Evolutionary conservation across 768 basidiomycete genomes (phyloP).

Genomic region (Hemileccinum impolitum): DNA sequence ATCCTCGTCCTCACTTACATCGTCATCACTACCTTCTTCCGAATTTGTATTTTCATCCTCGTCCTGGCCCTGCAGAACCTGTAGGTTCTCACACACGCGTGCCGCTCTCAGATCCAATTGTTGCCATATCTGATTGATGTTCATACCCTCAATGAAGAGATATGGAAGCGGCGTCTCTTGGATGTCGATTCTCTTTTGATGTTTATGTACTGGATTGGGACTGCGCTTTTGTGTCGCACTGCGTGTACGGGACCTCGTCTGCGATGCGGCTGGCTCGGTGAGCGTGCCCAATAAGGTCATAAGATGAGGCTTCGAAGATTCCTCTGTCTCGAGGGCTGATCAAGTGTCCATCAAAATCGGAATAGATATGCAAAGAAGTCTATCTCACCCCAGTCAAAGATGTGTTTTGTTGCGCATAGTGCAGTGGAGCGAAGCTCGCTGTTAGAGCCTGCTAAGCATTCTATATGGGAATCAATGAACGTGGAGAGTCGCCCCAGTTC

Average conservation of each 20-base stretch:
- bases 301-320: conserved; percentile 60
- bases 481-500: conserved; percentile 49
- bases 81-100: conserved; percentile 65
- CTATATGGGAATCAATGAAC: conserved; percentile 52
- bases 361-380: conserved; percentile 1
- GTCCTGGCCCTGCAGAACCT: conserved; percentile 58
- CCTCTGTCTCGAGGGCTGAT: conserved; percentile 67
- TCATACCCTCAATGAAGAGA: conserved; percentile 76
- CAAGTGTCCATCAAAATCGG: conserved; percentile 1
- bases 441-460: conserved; percentile 54
- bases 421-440: conserved; percentile 53
- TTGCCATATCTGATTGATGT: conserved; percentile 87
- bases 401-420: conserved; percentile 64
- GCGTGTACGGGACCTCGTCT: conserved; percentile 66
- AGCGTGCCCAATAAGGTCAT: conserved; percentile 64
- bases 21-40: conserved; percentile 14
- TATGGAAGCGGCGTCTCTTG: conserved; percentile 69
- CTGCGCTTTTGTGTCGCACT: conserved; percentile 39
- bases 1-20: conserved; percentile 29
- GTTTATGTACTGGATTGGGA: conserved; percentile 35
- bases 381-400: conserved; percentile 71
- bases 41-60: conserved; percentile 30
- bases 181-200: conserved; percentile 33
- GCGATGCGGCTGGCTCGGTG: conserved; percentile 63
- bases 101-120: conserved; percentile 83